Percentiles rank a stretch among this genome's conserved stretches.
phyloP scores from a whole-genome alignment of 2,329 filamentous ascomycete genomes.

The Diaporthe ampelina region DNA sequence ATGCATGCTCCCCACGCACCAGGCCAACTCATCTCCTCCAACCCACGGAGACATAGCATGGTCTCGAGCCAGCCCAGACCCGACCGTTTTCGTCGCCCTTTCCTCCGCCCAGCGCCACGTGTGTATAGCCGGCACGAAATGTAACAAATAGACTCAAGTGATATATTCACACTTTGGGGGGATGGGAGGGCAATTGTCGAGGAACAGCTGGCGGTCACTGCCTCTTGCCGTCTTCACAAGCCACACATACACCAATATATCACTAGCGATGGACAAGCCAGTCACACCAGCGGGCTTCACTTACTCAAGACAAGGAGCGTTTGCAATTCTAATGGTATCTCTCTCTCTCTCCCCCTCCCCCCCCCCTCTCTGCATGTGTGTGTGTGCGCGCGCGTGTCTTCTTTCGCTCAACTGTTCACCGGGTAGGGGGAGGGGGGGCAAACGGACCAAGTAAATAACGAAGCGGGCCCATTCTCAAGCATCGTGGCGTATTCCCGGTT shows the following conservation, averaged over 20 bases:
- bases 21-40: background rate
- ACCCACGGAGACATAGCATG: conserved; percentile 1
- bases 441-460: background rate
- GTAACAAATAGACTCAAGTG: background rate
- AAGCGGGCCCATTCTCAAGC: background rate
- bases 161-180: background rate
- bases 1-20: background rate
- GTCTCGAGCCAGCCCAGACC: background rate
- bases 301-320: background rate
- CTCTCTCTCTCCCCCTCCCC: background rate
- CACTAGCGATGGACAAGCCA: background rate
- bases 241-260: background rate
- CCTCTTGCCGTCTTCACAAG: background rate
- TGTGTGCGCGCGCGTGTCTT: background rate
- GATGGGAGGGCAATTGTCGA: too few species aligned
- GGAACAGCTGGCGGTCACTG: background rate
- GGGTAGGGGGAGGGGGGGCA: background rate
- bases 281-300: background rate
- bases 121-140: background rate
- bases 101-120: background rate
- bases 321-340: conserved; percentile 24
- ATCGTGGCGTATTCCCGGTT: background rate
- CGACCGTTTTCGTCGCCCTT: background rate
- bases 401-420: background rate
- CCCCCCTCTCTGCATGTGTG: too few species aligned